Base-by-base conservation (phyloP, 352 stramenopile species). In the Phytophthora constricta region DNA sequence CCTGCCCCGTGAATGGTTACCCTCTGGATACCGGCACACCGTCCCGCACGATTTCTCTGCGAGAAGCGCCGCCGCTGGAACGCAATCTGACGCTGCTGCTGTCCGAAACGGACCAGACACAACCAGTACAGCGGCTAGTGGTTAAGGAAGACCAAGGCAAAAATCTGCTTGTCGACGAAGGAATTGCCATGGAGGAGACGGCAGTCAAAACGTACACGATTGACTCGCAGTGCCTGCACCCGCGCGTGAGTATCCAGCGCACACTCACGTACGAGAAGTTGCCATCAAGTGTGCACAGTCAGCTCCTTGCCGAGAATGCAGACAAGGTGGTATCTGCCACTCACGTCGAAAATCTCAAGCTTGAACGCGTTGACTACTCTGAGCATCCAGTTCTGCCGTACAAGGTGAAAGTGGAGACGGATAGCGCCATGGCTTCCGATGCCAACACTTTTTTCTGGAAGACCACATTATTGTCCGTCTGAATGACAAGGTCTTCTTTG, bases 381-480 rank as follows among this genome's bases (percentile, higher is more conserved):
- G 74, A 81, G 42, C 66, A 80, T 62, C 51, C 56, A 0, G 51
- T 62, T 31, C 39, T 84, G 20, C 69, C 72, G 11, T 86, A 72
- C 69, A 76, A 69, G 26, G 70, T 69, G 20, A 72, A 48, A 14
- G 67, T 86, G 4, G 72, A 79, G 49, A 86, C 77, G 2, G 65
- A 77, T 28, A 86, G 75, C 69, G 71, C 72, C 26, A 84, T 86
- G 77, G 48, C 62, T 59, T 84, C 75, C 5, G 59, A 85, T 46
- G 56, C 28, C 0, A 61, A 45, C 5, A 62, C 37, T 2, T 85
- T 85, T 41, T 72, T 70, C 48, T 85, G 4, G 56, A 79, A 25
- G 77, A 82, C 11, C 62, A 74, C 37, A 37, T 85, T 20, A 25
- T 68, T 1, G 77, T 82, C 48, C 56, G 55, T 23, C 27, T 81